Percentiles rank a stretch among this genome's conserved stretches.
phyloP scores from a whole-genome alignment of 2,329 filamentous ascomycete genomes.

The Trichoderma atroviride region DNA sequence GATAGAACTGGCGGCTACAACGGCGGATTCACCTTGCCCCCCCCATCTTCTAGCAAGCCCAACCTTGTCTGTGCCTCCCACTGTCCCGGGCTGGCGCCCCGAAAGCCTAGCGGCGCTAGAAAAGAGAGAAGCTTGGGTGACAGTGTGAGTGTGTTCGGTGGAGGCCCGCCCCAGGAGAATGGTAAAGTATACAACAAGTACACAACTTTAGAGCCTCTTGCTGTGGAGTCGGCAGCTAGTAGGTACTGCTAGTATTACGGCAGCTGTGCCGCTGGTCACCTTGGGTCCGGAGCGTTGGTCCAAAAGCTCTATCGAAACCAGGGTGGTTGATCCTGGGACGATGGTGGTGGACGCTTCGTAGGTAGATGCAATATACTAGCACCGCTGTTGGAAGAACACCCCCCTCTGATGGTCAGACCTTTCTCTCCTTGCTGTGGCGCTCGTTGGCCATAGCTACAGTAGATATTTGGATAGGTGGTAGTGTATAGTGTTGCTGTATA shows the following conservation, averaged over 20 bases:
- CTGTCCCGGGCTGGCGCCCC: not conserved
- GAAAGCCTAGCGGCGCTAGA: not conserved
- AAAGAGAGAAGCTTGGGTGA: conserved; percentile 4
- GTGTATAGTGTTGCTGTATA: not conserved
- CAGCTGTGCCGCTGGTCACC: conserved; percentile 34
- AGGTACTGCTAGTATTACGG: conserved; percentile 34
- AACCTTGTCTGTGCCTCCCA: not conserved
- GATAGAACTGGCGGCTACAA: conserved; percentile 5
- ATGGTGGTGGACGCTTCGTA: conserved; percentile 5
- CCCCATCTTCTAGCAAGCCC: not conserved
- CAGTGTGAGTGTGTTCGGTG: not conserved
- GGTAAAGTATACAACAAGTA: not conserved
- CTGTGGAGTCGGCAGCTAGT: conserved; percentile 38
- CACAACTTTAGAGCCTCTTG: conserved; percentile 3
- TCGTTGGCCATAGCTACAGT: not conserved
- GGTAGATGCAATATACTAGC: not conserved
- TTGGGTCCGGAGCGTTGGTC: conserved; percentile 28
- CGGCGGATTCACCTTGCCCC: not conserved
- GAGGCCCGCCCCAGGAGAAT: not conserved
- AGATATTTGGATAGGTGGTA: not conserved
- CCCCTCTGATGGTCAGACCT: not conserved
- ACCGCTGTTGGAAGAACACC: not conserved
- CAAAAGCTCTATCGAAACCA: not conserved
- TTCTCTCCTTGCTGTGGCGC: conserved; percentile 11
- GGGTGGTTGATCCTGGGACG: not conserved